These are phyloP conservation scores for Globisporangium spiculum DNA, from an alignment of 352 stramenopile species.

Conservation along the genomic window DNA sequence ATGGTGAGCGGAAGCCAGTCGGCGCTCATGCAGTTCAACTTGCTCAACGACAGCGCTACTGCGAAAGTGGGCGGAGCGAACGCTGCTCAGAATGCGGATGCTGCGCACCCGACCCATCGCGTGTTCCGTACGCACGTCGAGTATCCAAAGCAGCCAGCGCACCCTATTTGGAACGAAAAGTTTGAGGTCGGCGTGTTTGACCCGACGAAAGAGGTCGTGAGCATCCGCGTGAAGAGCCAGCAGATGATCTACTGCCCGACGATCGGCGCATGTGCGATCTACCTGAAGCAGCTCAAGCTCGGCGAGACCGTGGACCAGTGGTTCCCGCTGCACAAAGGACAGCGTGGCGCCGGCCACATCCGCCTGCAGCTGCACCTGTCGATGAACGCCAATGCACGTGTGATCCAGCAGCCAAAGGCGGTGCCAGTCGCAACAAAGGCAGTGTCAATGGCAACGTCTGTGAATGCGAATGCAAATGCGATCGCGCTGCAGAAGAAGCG, in stretches of 20 bases:
- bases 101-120: constrained; percentile 27
- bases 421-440: constrained; percentile 17
- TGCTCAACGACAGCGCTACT: constrained; percentile 6
- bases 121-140: constrained; percentile 63
- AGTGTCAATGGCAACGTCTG: constrained; percentile 3
- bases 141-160: constrained; percentile 23
- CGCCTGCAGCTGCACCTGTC: constrained; percentile 54
- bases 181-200: constrained; percentile 57
- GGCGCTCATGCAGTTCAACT: constrained; percentile 21
- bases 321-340: constrained; percentile 55
- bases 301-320: constrained; percentile 47
- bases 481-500: constrained; percentile 17
- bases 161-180: constrained; percentile 77
- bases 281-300: constrained; percentile 46
- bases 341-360: constrained; percentile 36
- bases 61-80: constrained; percentile 8
- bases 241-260: constrained; percentile 59
- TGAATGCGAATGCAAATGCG: not conserved
- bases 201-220: constrained; percentile 49
- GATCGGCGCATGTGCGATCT: constrained; percentile 56
- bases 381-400: constrained; percentile 12
- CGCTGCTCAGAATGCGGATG: not conserved
- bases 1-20: constrained; percentile 36
- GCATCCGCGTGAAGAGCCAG: constrained; percentile 73
- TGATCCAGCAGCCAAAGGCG: constrained; percentile 2